Evolutionary conservation across 768 basidiomycete genomes (phyloP).

Genomic region (Auricularia heimuer): DNA sequence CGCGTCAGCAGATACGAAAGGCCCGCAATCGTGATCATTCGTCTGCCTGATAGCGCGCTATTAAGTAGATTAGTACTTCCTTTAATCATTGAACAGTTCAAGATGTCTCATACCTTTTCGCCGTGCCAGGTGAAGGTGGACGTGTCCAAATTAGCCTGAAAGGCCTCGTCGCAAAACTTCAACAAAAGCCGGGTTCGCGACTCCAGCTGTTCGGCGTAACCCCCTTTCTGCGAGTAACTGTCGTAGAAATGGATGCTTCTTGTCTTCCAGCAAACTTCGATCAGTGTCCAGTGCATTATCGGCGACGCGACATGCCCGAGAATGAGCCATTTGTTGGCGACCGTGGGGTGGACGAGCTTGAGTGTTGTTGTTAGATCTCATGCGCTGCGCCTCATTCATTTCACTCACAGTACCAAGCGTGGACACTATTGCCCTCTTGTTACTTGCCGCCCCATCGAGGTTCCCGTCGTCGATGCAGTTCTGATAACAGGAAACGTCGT

Average conservation of each 20-base stretch:
- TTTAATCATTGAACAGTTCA: background rate
- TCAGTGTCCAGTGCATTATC: no score
- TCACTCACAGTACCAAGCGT: no score
- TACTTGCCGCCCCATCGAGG: no score
- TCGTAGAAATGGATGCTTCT: background rate
- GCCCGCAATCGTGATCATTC: background rate
- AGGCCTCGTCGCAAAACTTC: background rate
- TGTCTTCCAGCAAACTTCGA: no score
- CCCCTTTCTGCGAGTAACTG: background rate
- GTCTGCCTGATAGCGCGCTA: background rate
- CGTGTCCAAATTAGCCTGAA: background rate
- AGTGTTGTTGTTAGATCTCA: background rate
- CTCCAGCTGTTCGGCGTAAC: background rate
- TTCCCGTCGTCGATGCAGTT: no score
- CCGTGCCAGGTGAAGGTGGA: background rate
- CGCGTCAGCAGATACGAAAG: background rate
- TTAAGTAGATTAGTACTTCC: background rate
- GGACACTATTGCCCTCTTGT: no score
- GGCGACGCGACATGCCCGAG: background rate
- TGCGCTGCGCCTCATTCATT: background rate
- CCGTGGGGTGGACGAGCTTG: background rate
- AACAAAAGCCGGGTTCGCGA: background rate
- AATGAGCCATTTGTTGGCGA: background rate
- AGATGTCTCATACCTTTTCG: background rate
- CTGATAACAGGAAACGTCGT: background rate